Percentiles rank a stretch among this genome's conserved stretches.
Evolutionary conservation across 495 filamentous ascomycete species (phyloP).

Genomic region (Sabuloglossum arenarium): DNA sequence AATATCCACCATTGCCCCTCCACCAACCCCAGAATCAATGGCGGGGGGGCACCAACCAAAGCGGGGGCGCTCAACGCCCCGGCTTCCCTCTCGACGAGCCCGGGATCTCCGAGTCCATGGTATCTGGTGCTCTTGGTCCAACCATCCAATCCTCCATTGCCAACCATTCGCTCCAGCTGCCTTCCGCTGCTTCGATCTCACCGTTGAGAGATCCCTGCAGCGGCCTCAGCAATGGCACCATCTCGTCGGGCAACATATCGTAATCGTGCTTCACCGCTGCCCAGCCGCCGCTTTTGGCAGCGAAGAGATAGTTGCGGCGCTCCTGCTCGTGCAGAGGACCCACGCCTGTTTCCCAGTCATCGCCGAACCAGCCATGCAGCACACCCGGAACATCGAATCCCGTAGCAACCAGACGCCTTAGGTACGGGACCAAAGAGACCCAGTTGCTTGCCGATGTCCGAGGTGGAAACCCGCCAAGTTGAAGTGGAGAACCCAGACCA

Average conservation of each 20-base stretch:
- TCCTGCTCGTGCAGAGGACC: constrained; percentile 75
- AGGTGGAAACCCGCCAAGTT: constrained; percentile 9
- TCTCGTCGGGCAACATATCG: constrained; percentile 62
- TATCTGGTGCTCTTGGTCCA: constrained; percentile 34
- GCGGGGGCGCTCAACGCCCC: background rate
- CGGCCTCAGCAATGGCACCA: constrained; percentile 67
- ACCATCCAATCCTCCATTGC: constrained; percentile 97
- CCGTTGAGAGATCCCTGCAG: constrained; percentile 49
- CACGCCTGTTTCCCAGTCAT: constrained; percentile 66
- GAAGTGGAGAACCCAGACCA: constrained; percentile 10
- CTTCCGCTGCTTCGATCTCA: constrained; percentile 72
- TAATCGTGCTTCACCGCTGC: constrained; percentile 72
- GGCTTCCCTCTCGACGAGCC: background rate
- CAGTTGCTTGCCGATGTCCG: constrained; percentile 15
- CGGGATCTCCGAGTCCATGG: background rate
- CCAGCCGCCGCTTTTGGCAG: constrained; percentile 82
- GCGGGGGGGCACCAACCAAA: background rate
- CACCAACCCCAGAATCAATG: background rate
- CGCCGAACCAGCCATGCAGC: constrained; percentile 85
- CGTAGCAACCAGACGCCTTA: constrained; percentile 76
- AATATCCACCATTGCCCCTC: background rate
- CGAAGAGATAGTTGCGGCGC: constrained; percentile 83
- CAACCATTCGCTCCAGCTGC: constrained; percentile 65
- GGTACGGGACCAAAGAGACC: constrained; percentile 68
- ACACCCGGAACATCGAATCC: constrained; percentile 73